Evolutionary conservation across 805 yeast genomes (phyloP).

Genomic region (Yamadazyma nakazawae): DNA sequence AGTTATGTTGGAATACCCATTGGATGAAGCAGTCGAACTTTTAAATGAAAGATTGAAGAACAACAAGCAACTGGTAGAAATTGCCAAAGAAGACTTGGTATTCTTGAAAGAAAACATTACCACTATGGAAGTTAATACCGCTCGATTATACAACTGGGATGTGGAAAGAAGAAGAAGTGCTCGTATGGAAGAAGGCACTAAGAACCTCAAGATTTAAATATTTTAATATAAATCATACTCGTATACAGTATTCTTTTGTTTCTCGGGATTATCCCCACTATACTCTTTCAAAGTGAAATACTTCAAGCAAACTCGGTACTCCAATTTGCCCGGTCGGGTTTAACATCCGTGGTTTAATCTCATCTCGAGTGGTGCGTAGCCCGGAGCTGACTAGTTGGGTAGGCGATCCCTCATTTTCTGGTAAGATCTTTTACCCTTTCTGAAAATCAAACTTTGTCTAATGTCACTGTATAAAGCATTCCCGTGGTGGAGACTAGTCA

Average conservation of each 20-base stretch:
- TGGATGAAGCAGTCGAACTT: conserved; percentile 79
- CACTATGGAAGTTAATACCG: conserved; percentile 96
- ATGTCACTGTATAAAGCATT: conserved; percentile 10
- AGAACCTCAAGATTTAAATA: conserved; percentile 11
- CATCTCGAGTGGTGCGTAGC: neutral
- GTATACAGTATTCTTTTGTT: neutral
- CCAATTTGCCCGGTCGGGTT: neutral
- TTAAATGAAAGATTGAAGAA: conserved; percentile 57
- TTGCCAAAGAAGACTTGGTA: conserved; percentile 80
- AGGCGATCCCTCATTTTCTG: neutral
- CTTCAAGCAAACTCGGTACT: too few species aligned
- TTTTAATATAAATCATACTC: too few species aligned
- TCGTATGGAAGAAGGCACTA: conserved; percentile 16
- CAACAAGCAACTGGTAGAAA: conserved; percentile 55
- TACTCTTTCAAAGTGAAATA: too few species aligned
- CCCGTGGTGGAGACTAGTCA: conserved; percentile 25
- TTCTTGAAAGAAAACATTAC: conserved; percentile 86
- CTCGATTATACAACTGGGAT: conserved; percentile 87
- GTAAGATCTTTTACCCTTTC: neutral
- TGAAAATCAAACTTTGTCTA: too few species aligned
- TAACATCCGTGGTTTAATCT: neutral
- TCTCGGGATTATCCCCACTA: too few species aligned
- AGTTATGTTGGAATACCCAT: conserved; percentile 92
- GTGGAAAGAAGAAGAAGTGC: conserved; percentile 61
- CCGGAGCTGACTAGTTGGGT: neutral